phyloP scores from a whole-genome alignment of 192 early-diverging fungal genomes.

The Coemansia sp. region DNA sequence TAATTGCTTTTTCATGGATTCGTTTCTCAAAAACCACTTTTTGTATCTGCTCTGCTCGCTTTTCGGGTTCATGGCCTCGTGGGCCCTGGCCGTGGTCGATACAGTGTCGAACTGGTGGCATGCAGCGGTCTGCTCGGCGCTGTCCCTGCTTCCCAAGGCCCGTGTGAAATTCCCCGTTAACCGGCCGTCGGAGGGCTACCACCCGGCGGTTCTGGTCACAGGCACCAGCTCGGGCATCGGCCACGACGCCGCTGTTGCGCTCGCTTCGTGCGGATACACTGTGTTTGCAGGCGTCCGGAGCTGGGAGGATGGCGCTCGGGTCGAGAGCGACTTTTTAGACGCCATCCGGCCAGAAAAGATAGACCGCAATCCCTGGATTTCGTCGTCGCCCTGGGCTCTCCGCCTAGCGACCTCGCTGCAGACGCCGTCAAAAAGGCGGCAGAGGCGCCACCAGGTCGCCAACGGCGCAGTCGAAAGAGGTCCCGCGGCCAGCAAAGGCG shows the following conservation, averaged over 20 bases:
- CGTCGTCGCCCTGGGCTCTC: not conserved
- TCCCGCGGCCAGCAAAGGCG: not conserved
- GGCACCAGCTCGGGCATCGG: constrained; percentile 56
- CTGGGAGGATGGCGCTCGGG: constrained; percentile 50
- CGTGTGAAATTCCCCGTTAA: constrained; percentile 31
- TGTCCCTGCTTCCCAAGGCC: constrained; percentile 52
- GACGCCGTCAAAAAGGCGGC: not conserved
- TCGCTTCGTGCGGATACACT: constrained; percentile 50
- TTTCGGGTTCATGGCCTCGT: constrained; percentile 33
- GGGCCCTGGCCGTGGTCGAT: constrained; percentile 35
- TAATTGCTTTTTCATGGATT: constrained; percentile 20
- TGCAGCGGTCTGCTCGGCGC: constrained; percentile 27
- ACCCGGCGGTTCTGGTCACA: constrained; percentile 53
- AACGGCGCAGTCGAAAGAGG: not conserved
- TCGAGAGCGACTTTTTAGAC: constrained; percentile 42
- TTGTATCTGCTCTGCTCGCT: constrained; percentile 46
- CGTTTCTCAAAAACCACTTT: constrained; percentile 52
- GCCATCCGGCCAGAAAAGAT: constrained; percentile 19
- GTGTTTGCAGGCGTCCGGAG: constrained; percentile 56
- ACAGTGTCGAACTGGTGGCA: constrained; percentile 51
- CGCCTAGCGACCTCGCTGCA: constrained; percentile 3
- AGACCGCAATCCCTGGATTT: constrained; percentile 24
- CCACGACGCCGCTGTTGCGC: constrained; percentile 49
- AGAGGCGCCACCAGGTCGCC: not conserved
- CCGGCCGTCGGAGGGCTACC: constrained; percentile 24